Evolutionary conservation across 768 basidiomycete species (phyloP).

Genomic region (Lactifluus piperatus): DNA sequence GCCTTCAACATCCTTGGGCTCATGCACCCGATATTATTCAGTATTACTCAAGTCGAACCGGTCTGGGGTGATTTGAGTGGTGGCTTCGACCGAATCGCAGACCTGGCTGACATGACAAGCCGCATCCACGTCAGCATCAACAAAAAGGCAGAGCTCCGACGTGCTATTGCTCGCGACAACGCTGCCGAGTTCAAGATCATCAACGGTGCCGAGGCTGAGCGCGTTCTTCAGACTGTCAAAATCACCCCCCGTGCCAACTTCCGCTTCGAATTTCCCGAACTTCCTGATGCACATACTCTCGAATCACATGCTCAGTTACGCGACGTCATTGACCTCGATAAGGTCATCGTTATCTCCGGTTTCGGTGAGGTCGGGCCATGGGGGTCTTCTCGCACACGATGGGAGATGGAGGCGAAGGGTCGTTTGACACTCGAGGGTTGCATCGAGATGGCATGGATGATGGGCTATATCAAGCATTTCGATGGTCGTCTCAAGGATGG

Average conservation of each 20-base stretch:
- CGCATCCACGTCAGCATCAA: slow-evolving; percentile 77
- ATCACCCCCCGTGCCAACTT: too few relatives aligned
- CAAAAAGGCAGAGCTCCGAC: slow-evolving; percentile 86
- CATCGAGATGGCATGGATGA: slow-evolving; percentile 99
- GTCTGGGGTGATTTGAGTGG: too few relatives aligned
- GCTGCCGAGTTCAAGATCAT: too few relatives aligned
- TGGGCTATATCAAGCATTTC: too few relatives aligned
- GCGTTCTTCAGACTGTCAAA: too few relatives aligned
- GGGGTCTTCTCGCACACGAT: slow-evolving; percentile 95
- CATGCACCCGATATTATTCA: slow-evolving; percentile 98
- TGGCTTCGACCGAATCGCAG: slow-evolving; percentile 88
- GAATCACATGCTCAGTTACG: slow-evolving; percentile 63
- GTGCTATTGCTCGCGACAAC: slow-evolving; percentile 91
- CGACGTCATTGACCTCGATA: slow-evolving; percentile 93
- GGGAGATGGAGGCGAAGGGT: slow-evolving; percentile 99
- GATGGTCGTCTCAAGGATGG: too few relatives aligned
- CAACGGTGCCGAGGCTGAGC: too few relatives aligned
- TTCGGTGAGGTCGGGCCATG: slow-evolving; percentile 98
- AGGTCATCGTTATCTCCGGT: slow-evolving; percentile 92
- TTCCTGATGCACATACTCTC: slow-evolving; percentile 60
- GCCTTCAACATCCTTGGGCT: slow-evolving; percentile 91
- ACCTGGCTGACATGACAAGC: slow-evolving; percentile 84
- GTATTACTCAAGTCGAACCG: slow-evolving; percentile 99
- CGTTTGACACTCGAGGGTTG: slow-evolving; percentile 96
- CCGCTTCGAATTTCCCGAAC: too few relatives aligned